Base-by-base conservation (phyloP, 805 yeast species). In the Diddensiella caesifluorescens region DNA sequence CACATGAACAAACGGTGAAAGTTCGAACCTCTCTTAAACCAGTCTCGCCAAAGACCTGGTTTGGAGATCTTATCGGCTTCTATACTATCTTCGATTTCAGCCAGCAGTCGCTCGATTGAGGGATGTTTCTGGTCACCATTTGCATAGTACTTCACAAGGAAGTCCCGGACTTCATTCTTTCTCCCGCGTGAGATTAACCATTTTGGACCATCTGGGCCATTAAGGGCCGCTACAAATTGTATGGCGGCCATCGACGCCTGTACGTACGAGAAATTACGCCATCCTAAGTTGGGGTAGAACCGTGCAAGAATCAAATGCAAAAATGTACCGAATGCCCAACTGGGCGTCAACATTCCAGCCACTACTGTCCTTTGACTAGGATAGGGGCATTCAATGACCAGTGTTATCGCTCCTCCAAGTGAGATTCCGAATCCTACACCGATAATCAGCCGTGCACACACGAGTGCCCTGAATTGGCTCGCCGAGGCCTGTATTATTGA, bases 211-310 rank as follows among this genome's bases (percentile, higher is more conserved):
- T 66, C 70, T 27, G 59, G 61, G 21, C 63, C 50, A 42, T 62
- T 44, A 27, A 53, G 40, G 51, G 77, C 44, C 57, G 69, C 65
- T 13, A 27, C 62, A 26, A 42, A 79, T 75, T 83, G 65, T 39
- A 80, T 56, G 28, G 83, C 62, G 38, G 84, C 41, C 56, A 80
- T 80, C 27, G 80, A 49, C 43, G 77, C 67, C 64, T 83, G 92
- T 52, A 81, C 63, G 2, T 83, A 79, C 46, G 82, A 72, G 12
- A 90, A 89, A 57, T 83, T 70, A 66, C 90, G 75, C 87, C 89
- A 83, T 16, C 80, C 68, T 36, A 71, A 64, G 2, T 55, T 48
- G 13, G 43, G 22, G 33, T 35, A 83, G 45, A 80, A 64, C 83
- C 85, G 80, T 63, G 80, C 81, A 13, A 89, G 85, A 56, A 82